A percentile compares a stretch with the other conserved stretches of the same genome.
phyloP scores from a whole-genome alignment of 1,284 basidiomycete species.

The Meripilus lineatus region DNA sequence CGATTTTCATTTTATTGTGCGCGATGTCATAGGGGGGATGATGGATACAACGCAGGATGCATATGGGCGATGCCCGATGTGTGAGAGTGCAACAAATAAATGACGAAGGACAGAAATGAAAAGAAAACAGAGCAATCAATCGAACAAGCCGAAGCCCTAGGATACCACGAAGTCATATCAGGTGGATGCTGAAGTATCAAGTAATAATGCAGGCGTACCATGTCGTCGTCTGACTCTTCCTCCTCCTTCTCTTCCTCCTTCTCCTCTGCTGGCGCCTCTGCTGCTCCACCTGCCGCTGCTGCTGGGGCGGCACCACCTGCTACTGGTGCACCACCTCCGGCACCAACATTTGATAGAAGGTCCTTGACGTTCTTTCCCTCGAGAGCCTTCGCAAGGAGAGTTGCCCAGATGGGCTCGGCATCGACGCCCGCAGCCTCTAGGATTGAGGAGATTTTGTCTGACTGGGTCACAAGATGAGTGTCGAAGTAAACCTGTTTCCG shows the following conservation, averaged over 20 bases:
- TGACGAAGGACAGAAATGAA: slow-evolving; percentile 4
- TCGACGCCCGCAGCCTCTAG: slow-evolving; percentile 83
- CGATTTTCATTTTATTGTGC: too few relatives aligned
- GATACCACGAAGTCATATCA: not conserved
- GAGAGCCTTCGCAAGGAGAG: slow-evolving; percentile 94
- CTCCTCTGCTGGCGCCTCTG: slow-evolving; percentile 54
- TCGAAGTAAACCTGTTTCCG: not conserved
- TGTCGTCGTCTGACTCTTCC: slow-evolving; percentile 76
- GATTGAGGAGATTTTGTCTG: slow-evolving; percentile 88
- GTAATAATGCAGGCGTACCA: slow-evolving; percentile 1
- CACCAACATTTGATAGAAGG: slow-evolving; percentile 86
- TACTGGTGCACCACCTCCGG: slow-evolving; percentile 77
- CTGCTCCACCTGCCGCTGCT: slow-evolving; percentile 55
- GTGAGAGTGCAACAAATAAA: too few relatives aligned
- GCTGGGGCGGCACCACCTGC: slow-evolving; percentile 52
- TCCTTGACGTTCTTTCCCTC: slow-evolving; percentile 98
- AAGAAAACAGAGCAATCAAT: slow-evolving; percentile 1
- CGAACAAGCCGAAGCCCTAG: slow-evolving; percentile 7
- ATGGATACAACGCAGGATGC: too few relatives aligned
- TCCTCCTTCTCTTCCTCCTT: slow-evolving; percentile 80
- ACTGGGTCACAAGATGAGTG: slow-evolving; percentile 35
- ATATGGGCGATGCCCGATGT: too few relatives aligned
- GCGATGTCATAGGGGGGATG: too few relatives aligned
- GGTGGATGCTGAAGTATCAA: not conserved
- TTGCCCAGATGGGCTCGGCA: slow-evolving; percentile 96